Conservation (phyloP, 75 land plant genomes). For the Picea sitchensis region DNA sequence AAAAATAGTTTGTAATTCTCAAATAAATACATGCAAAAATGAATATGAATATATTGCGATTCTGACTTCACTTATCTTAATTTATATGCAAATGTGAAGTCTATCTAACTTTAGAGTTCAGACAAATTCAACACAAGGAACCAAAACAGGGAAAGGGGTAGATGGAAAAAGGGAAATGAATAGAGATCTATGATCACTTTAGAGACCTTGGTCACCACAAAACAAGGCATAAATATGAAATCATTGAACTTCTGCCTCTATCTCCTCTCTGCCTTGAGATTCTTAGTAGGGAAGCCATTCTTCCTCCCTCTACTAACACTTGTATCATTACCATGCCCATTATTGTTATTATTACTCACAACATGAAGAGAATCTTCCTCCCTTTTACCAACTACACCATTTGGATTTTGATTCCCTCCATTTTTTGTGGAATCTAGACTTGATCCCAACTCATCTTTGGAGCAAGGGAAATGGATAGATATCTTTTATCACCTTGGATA, state of each 20-base stretch:
- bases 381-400: too few relatives aligned
- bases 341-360: too few relatives aligned
- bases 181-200: constrained; percentile 25
- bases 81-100: too few relatives aligned
- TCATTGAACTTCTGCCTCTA: constrained; percentile 85
- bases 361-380: too few relatives aligned
- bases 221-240: constrained; percentile 70
- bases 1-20: too few relatives aligned
- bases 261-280: constrained; percentile 85
- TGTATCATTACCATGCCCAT: not conserved
- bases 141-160: not conserved
- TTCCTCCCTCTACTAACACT: constrained; percentile 7
- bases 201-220: constrained; percentile 89
- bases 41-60: not conserved
- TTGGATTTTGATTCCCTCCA: too few relatives aligned
- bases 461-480: too few relatives aligned
- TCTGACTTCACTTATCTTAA: not conserved
- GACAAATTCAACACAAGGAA: not conserved
- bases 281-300: constrained; percentile 49
- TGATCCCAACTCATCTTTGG: too few relatives aligned
- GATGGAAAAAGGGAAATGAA: not conserved
- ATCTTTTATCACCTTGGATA: too few relatives aligned
- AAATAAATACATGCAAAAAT: not conserved
- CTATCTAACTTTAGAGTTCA: too few relatives aligned
- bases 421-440: too few relatives aligned